Percentiles rank a stretch among this genome's conserved stretches.
Evolutionary conservation across 768 basidiomycete species (phyloP).

Genomic region (Russula lepida): DNA sequence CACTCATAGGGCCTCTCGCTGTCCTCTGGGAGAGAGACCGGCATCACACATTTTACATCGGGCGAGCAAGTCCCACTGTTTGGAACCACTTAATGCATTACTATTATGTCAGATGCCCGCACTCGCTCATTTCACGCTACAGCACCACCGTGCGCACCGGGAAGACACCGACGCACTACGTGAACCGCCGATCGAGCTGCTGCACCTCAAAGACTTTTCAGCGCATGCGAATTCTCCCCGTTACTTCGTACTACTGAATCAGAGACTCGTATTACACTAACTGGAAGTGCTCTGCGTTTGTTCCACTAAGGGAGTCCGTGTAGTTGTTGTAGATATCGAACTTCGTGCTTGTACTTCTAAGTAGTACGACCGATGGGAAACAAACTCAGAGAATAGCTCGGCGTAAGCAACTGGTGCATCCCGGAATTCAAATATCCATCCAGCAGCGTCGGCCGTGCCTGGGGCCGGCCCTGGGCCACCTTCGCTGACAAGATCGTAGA

Average conservation of each 20-base stretch:
- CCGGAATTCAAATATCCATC: too few species aligned
- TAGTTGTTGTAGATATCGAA: too few species aligned
- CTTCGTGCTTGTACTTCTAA: too few species aligned
- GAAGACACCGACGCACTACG: not conserved
- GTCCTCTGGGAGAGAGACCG: slow-evolving; percentile 10
- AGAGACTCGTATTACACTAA: slow-evolving; percentile 6
- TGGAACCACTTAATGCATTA: not conserved
- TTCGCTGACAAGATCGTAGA: too few species aligned
- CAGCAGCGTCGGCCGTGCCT: too few species aligned
- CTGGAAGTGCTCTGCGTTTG: too few species aligned
- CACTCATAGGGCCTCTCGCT: slow-evolving; percentile 3
- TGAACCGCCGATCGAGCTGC: not conserved
- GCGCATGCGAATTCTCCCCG: slow-evolving; percentile 5
- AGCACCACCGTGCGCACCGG: slow-evolving; percentile 5
- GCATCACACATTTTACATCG: slow-evolving; percentile 13
- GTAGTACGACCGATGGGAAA: too few species aligned
- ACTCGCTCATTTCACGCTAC: slow-evolving; percentile 5
- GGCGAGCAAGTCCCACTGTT: slow-evolving; percentile 7
- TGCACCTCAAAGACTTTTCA: not conserved
- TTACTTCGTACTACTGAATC: slow-evolving; percentile 1
- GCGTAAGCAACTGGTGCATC: too few species aligned
- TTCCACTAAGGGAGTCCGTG: too few species aligned
- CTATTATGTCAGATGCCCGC: slow-evolving; percentile 12
- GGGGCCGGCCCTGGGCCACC: too few species aligned
- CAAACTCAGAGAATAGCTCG: too few species aligned